Evolutionary conservation across 148 eudicot species (phyloP).

Genomic region (Rhododendron griersonianum): DNA sequence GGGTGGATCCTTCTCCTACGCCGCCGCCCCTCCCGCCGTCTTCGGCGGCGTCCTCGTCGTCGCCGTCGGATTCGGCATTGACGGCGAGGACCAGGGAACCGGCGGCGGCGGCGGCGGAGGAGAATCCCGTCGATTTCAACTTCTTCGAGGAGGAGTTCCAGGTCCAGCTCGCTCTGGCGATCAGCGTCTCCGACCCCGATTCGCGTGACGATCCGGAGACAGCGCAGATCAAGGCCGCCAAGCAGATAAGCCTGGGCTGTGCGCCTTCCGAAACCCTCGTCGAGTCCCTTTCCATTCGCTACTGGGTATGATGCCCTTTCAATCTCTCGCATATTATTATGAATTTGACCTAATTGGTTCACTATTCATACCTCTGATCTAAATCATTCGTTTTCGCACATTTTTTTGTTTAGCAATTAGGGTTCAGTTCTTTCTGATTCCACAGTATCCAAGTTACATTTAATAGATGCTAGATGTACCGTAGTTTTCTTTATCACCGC

Average conservation of each 20-base stretch:
- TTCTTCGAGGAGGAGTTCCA: slow-evolving; percentile 91
- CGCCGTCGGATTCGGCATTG: slow-evolving; percentile 28
- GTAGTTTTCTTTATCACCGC: not conserved
- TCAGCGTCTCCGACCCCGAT: slow-evolving; percentile 71
- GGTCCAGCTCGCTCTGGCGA: slow-evolving; percentile 85
- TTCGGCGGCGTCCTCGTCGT: slow-evolving; percentile 13
- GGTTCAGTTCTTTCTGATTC: not conserved
- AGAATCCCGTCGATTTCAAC: slow-evolving; percentile 33
- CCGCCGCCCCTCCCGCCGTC: slow-evolving; percentile 25
- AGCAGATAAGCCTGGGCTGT: slow-evolving; percentile 72
- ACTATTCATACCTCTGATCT: not conserved
- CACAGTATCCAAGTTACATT: not conserved
- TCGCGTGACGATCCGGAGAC: slow-evolving; percentile 60
- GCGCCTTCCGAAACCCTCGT: slow-evolving; percentile 50
- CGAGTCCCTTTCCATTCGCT: slow-evolving; percentile 64
- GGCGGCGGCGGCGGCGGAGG: not conserved
- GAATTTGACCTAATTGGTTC: slow-evolving; percentile 6
- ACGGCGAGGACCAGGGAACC: slow-evolving; percentile 7
- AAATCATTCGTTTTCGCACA: not conserved
- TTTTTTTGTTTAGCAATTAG: not conserved
- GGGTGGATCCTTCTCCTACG: slow-evolving; percentile 11
- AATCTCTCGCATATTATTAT: not conserved
- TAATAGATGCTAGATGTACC: not conserved
- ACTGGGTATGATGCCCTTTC: slow-evolving; percentile 57
- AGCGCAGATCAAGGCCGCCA: slow-evolving; percentile 94